phyloP scores from a whole-genome alignment of 164 flowering plant species.

The Vitis cinerea region DNA sequence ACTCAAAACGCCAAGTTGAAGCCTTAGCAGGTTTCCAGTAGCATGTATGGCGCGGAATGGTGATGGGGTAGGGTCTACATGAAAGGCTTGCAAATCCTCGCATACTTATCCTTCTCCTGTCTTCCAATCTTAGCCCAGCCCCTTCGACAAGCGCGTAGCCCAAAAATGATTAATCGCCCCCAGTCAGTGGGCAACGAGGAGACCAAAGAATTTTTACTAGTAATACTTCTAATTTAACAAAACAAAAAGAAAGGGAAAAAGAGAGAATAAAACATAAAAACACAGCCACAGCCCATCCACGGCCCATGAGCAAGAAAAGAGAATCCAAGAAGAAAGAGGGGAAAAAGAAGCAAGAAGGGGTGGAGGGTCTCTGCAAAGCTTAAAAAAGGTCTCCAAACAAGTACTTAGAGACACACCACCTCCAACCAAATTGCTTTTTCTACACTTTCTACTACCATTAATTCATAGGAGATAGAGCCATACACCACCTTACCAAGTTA shows the following conservation, averaged over 20 bases:
- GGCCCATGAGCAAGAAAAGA: conserved; percentile 17
- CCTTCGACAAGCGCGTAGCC: too few species aligned
- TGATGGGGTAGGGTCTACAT: too few species aligned
- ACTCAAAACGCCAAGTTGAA: too few species aligned
- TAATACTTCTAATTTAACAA: neutral
- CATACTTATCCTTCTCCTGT: too few species aligned
- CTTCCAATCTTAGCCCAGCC: too few species aligned
- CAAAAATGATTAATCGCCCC: too few species aligned
- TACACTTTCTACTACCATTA: conserved; percentile 10
- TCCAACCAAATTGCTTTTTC: conserved; percentile 30
- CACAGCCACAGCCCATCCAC: conserved; percentile 5
- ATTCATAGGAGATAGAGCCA: conserved; percentile 21
- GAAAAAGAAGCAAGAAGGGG: conserved; percentile 5
- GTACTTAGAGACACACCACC: conserved; percentile 29
- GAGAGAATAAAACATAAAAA: conserved; percentile 5
- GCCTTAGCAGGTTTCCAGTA: too few species aligned
- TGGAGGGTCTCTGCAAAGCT: conserved; percentile 8
- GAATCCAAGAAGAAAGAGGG: conserved; percentile 24
- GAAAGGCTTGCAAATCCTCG: too few species aligned
- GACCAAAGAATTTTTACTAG: too few species aligned
- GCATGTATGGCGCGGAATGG: too few species aligned
- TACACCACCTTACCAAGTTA: conserved; percentile 12
- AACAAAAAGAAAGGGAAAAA: neutral
- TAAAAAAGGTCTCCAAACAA: conserved; percentile 20
- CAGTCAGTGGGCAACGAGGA: too few species aligned